Base-by-base conservation (phyloP, 176 grass and related monocot species). In the Rhynchospora breviuscula region DNA sequence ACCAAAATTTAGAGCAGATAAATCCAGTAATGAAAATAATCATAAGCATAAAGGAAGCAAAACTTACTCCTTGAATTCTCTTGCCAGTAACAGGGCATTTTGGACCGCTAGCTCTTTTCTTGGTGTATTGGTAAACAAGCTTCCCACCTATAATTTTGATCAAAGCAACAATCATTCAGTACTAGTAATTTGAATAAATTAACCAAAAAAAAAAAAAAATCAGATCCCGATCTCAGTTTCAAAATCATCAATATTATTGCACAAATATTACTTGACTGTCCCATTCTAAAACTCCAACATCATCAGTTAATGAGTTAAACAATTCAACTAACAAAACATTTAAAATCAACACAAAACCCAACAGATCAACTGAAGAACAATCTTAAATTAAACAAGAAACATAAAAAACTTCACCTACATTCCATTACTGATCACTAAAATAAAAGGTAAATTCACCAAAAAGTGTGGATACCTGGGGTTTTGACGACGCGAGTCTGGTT, bases 81-180 rank as follows among this genome's bases (percentile, higher is more conserved):
- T 93, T 96, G 6, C 93, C 93, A 6, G 91, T 96, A 62, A 96
- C 91, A 2, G 91, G 91, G 87, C 93, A 96, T 86, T 93, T 96
- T 29, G 93, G 91, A 3, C 93, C 91, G 54, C 93, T 96, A 59
- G 91, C 93, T 21, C 93, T 88, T 88, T 96, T 96, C 47, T 93
- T 90, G 12, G 93, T 89, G 83, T 96, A 96, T 85, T 96, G 93
- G 70, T 96, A 96, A 7, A 96, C 93, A 80, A 93, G 91, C 89
- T 29, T 96, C 51, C 93, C 91, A 78, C 93, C 93, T 96, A 83
- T 51, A 23, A 75, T 82, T 76, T 26, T 53, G 23, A 54, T 73
- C 22, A 46, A 83, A 58, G 43, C 14, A 45, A 81, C 81, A 56
- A 65, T 40, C 10, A 31, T 25, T 70, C 21, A 80, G 10, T 18